Evolutionary conservation across 1,284 basidiomycete species (phyloP).

Genomic region (Papiliotrema flavescens): DNA sequence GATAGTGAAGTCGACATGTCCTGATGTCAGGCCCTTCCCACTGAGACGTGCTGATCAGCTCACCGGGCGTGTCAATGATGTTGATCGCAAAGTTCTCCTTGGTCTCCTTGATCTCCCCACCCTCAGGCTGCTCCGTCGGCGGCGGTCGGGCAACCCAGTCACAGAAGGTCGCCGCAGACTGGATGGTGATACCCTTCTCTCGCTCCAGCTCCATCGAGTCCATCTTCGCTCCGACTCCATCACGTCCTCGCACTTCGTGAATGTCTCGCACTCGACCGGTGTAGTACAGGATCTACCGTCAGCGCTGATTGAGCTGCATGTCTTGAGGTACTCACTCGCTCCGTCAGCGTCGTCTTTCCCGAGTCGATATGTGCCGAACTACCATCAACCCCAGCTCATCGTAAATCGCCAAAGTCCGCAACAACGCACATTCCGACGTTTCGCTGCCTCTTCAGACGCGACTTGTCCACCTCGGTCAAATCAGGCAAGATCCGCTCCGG

Average conservation of each 20-base stretch:
- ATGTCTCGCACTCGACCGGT: constrained; percentile 94
- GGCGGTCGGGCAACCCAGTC: constrained; percentile 75
- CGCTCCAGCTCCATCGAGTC: constrained; percentile 99
- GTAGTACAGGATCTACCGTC: constrained; percentile 67
- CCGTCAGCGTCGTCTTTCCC: constrained; percentile 98
- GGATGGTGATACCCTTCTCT: constrained; percentile 99
- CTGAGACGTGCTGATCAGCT: constrained; percentile 3
- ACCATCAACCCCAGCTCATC: background rate
- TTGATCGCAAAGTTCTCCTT: constrained; percentile 89
- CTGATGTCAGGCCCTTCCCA: constrained; percentile 32
- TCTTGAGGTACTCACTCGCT: constrained; percentile 60
- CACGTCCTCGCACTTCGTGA: constrained; percentile 94
- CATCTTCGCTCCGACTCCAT: constrained; percentile 98
- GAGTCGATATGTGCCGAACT: constrained; percentile 90
- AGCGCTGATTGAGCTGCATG: background rate
- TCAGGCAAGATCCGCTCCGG: constrained; percentile 42
- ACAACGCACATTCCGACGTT: constrained; percentile 51
- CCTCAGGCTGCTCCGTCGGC: constrained; percentile 48
- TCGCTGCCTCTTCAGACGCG: constrained; percentile 42
- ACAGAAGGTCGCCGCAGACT: constrained; percentile 96
- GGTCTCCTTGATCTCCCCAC: constrained; percentile 52
- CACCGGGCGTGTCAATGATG: constrained; percentile 97
- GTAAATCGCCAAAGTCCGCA: background rate
- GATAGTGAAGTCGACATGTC: constrained; percentile 99
- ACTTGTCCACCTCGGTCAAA: constrained; percentile 35